A percentile compares a stretch with the other conserved stretches of the same genome.
phyloP scores from a whole-genome alignment of 1,139 yeast species.

The Hyphopichia wangnamkhiaoensis region DNA sequence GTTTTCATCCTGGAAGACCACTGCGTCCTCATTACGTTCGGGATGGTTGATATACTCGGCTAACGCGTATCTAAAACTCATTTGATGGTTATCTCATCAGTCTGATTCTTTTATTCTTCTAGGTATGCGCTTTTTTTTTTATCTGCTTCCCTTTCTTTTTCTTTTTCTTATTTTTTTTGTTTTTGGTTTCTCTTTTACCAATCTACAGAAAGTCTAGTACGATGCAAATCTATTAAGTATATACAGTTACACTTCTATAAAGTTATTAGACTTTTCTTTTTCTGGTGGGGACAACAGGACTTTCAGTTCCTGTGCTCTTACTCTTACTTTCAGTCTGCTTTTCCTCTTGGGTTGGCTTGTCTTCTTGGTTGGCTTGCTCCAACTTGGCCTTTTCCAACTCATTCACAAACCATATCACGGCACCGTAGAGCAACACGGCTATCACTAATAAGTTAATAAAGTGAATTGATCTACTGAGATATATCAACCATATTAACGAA shows the following conservation, averaged over 20 bases:
- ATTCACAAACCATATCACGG: slow-evolving; percentile 83
- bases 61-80: slow-evolving; percentile 39
- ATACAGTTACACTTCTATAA: not conserved
- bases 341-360: slow-evolving; percentile 10
- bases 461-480: slow-evolving; percentile 70
- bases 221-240: not conserved
- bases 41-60: slow-evolving; percentile 37
- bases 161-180: too few relatives aligned
- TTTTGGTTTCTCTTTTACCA: not conserved
- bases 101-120: not conserved
- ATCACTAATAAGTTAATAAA: slow-evolving; percentile 72
- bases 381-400: slow-evolving; percentile 62
- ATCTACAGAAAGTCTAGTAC: not conserved
- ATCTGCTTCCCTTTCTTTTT: too few relatives aligned
- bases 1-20: slow-evolving; percentile 48
- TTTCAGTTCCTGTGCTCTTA: not conserved
- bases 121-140: not conserved
- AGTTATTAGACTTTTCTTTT: slow-evolving; percentile 1
- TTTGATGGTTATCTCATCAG: slow-evolving; percentile 7
- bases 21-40: slow-evolving; percentile 18
- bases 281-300: not conserved
- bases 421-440: slow-evolving; percentile 70
- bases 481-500: slow-evolving; percentile 59
- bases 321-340: slow-evolving; percentile 2
- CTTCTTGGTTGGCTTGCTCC: too few relatives aligned